Evolutionary conservation across 805 yeast species (phyloP).

Genomic region (Wickerhamomyces tratensis): DNA sequence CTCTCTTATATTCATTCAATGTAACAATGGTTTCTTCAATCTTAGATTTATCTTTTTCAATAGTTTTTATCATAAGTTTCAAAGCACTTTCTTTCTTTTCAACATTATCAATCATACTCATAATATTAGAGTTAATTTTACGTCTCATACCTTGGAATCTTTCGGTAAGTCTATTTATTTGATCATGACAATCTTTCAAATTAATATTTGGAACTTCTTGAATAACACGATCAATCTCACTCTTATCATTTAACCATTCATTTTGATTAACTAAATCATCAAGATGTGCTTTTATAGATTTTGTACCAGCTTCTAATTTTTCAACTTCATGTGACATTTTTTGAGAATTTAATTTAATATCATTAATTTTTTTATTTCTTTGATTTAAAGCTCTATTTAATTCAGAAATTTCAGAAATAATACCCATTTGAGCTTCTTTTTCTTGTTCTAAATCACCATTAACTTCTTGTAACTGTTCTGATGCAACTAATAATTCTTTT

Average conservation of each 20-base stretch:
- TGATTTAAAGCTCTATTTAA: slow-evolving; percentile 35
- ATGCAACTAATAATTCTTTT: slow-evolving; percentile 18
- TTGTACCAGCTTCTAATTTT: slow-evolving; percentile 30
- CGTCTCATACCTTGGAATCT: slow-evolving; percentile 63
- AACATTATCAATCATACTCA: slow-evolving; percentile 86
- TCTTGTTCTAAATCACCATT: slow-evolving; percentile 21
- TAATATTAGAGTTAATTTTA: slow-evolving; percentile 75
- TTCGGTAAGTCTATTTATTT: slow-evolving; percentile 45
- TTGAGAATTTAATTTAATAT: slow-evolving; percentile 42
- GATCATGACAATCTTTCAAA: slow-evolving; percentile 49
- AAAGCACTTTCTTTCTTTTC: slow-evolving; percentile 78
- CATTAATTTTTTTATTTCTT: slow-evolving; percentile 30
- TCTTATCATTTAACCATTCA: slow-evolving; percentile 68
- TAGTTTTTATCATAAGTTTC: slow-evolving; percentile 73
- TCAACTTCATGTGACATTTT: slow-evolving; percentile 46
- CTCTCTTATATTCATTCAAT: slow-evolving; percentile 75
- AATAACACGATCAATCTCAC: slow-evolving; percentile 44
- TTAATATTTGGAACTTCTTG: slow-evolving; percentile 55
- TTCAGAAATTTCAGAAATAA: slow-evolving; percentile 70
- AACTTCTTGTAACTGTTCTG: slow-evolving; percentile 17
- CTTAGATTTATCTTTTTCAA: slow-evolving; percentile 81
- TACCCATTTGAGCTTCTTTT: slow-evolving; percentile 48
- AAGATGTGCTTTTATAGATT: slow-evolving; percentile 27
- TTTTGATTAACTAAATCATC: slow-evolving; percentile 41
- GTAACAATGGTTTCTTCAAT: slow-evolving; percentile 81